Evolutionary conservation across 495 filamentous ascomycete species (phyloP), one percentile per base, ranked within the genome.

Genomic region (Hypoxylon subgilvum): DNA sequence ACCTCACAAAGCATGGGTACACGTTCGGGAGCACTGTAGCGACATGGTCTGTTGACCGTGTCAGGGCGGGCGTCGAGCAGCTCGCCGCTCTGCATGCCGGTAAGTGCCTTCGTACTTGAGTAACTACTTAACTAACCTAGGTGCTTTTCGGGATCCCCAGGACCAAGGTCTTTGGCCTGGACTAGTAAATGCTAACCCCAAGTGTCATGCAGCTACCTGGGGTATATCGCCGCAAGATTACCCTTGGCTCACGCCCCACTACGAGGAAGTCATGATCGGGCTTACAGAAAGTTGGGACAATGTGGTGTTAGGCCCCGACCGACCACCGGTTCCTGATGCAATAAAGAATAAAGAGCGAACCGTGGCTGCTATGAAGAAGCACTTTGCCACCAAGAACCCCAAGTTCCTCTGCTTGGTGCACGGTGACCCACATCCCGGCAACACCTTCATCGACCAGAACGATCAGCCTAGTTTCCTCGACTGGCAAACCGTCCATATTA

Each of bases 391-490:
- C 23, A 38, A 56, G 8, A 69, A 69, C 28, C 63, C 67, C 1
- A 28, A 35, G 8, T 69, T 67, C 32, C 59, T 39, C 6, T 64
- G 54, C 14, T 45, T 69, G 3, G 25, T 67, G 1, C 67, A 69
- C 27, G 63, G 67, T 13, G 67, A 69, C 14, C 28, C 67, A 1
- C 67, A 69, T 22, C 45, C 64, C n/a, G 67, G 67, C 4, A 69
- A 69, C 36, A 54, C 62, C 8, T 69, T 52, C 22, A 44, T 67
- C 18, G 38, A 44, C 2, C n/a, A n/a, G n/a, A 19, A 64, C 1
- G 59, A 43, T 5, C 39, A 25, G 13, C 62, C 62, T 12, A 44
- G 63, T 4, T 69, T 69, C 32, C 48, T 69, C 13, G 67, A 69
- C 31, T 69, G 66, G 66, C 61, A 60, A 12, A 46, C 34, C 1